These are phyloP conservation scores for Polytrichum formosum DNA, from an alignment of 225 moss, liverwort and hornwort genomes.

Conservation along the genomic window DNA sequence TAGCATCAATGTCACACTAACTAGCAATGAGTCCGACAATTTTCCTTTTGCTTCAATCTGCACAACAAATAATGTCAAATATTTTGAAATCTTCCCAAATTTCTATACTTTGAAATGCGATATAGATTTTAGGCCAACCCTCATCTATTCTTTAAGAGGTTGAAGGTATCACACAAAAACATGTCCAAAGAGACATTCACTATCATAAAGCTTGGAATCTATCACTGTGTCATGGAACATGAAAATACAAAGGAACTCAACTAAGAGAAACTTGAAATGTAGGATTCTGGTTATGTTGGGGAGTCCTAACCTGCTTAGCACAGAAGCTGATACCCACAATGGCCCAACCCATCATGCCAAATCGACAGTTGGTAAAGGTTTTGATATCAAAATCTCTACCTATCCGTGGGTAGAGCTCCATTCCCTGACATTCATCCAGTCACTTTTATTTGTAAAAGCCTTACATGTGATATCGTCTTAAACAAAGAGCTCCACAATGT, in stretches of 20 bases:
- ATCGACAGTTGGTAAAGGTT: slow-evolving; percentile 82
- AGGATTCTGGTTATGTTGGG: background rate
- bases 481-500: background rate
- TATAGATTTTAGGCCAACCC: no score
- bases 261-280: background rate
- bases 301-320: slow-evolving; percentile 64
- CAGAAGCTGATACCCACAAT: slow-evolving; percentile 72
- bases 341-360: slow-evolving; percentile 97
- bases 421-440: slow-evolving; percentile 48
- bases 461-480: background rate
- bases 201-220: no score
- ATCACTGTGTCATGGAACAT: no score
- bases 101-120: background rate
- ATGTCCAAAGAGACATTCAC: no score
- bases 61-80: background rate
- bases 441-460: background rate
- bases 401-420: slow-evolving; percentile 92
- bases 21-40: slow-evolving; percentile 68
- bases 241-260: no score
- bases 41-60: slow-evolving; percentile 71
- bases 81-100: background rate
- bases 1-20: slow-evolving; percentile 67
- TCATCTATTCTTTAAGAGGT: no score
- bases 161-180: no score
- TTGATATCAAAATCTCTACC: slow-evolving; percentile 91